Evolutionary conservation across 2,329 filamentous ascomycete genomes (phyloP).

Genomic region (Coleophoma crateriformis): DNA sequence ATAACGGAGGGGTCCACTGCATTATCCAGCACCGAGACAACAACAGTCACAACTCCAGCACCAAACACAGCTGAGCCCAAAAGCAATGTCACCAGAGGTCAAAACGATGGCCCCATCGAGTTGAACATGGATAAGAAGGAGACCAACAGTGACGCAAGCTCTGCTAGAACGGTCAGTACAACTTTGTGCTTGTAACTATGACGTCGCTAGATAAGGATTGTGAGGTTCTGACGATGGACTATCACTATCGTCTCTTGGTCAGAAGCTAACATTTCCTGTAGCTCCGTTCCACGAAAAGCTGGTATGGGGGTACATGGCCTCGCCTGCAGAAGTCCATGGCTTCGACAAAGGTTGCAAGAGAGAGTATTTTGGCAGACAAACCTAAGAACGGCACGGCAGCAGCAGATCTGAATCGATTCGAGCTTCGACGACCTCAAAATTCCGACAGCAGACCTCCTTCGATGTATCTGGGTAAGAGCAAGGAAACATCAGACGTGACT

Average conservation of each 20-base stretch:
- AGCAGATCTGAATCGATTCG: conserved; percentile 21
- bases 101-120: conserved; percentile 7
- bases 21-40: background rate
- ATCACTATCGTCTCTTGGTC: background rate
- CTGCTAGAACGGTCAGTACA: conserved; percentile 7
- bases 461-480: conserved; percentile 26
- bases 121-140: conserved; percentile 6
- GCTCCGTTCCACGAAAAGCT: conserved; percentile 33
- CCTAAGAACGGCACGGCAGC: conserved; percentile 17
- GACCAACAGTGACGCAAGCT: conserved; percentile 4
- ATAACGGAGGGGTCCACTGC: conserved; percentile 1
- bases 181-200: background rate
- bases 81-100: conserved; percentile 2
- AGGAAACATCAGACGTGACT: conserved; percentile 25
- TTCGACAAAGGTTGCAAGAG: conserved; percentile 54
- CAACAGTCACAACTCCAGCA: too few species aligned
- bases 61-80: background rate
- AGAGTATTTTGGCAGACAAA: conserved; percentile 51
- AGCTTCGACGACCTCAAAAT: conserved; percentile 15
- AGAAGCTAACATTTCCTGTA: conserved; percentile 6
- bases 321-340: conserved; percentile 46
- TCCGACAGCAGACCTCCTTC: conserved; percentile 20
- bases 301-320: conserved; percentile 55
- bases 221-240: background rate
- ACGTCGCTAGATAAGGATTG: background rate